These are phyloP conservation scores for Metschnikowia kofuensis DNA, from an alignment of 805 yeast genomes.

Conservation along the genomic window DNA sequence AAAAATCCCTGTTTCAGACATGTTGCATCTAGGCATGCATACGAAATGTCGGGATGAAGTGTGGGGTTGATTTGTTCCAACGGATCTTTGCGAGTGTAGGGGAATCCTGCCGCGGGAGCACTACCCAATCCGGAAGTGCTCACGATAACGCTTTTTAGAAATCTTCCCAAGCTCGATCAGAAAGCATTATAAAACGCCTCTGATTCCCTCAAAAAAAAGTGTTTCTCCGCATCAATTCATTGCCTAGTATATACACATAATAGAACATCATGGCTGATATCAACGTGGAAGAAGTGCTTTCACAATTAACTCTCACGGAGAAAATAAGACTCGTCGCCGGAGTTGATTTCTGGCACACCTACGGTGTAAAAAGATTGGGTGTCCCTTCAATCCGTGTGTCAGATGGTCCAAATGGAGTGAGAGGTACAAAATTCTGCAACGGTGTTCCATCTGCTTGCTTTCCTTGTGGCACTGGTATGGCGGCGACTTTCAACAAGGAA, in stretches of 20 bases:
- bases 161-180: no score
- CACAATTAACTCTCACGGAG: constrained; percentile 25
- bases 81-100: no score
- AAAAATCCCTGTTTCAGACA: no score
- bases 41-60: neutral
- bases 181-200: no score
- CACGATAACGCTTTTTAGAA: no score
- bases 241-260: no score
- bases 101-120: no score
- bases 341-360: constrained; percentile 52
- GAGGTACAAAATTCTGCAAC: constrained; percentile 30
- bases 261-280: constrained; percentile 17
- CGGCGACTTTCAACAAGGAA: constrained; percentile 28
- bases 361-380: constrained; percentile 33
- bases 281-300: constrained; percentile 24
- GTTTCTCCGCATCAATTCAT: no score
- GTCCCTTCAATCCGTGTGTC: constrained; percentile 46
- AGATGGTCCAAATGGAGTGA: constrained; percentile 35
- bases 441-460: constrained; percentile 31
- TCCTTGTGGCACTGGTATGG: constrained; percentile 36
- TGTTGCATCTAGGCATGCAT: no score
- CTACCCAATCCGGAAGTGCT: no score
- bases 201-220: no score
- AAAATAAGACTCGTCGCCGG: constrained; percentile 37
- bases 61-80: neutral